Percentiles rank a stretch among this genome's conserved stretches.
Conservation (phyloP, 306 rosid species). For the Trifolium subterraneum region DNA sequence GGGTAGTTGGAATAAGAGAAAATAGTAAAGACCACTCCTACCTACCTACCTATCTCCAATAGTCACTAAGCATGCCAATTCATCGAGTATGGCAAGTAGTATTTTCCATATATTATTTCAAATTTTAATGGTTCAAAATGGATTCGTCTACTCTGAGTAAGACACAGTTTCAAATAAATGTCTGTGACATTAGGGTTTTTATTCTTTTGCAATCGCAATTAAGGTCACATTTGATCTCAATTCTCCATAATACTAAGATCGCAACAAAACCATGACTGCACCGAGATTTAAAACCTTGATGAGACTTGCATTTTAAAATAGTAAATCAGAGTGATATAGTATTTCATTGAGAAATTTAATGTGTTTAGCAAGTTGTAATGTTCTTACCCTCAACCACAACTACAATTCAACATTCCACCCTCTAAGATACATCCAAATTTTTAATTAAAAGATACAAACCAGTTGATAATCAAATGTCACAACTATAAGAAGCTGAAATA, state of each 20-base stretch:
- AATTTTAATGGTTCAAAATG: background rate
- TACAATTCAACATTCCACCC: background rate
- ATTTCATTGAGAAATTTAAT: no score
- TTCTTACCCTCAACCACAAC: background rate
- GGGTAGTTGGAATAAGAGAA: no score
- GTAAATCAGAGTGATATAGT: no score
- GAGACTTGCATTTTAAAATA: background rate
- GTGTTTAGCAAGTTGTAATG: background rate
- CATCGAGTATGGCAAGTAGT: background rate
- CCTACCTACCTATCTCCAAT: background rate
- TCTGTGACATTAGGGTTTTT: background rate
- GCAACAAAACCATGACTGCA: background rate
- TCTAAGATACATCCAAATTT: background rate
- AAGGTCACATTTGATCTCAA: background rate
- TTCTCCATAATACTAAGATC: background rate
- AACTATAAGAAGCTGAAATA: no score
- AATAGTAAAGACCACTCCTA: background rate
- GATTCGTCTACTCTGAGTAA: background rate
- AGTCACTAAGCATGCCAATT: background rate
- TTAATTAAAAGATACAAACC: background rate
- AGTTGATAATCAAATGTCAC: background rate
- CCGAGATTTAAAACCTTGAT: background rate
- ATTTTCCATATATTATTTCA: background rate
- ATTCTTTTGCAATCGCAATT: background rate
- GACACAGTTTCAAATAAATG: background rate